A percentile compares a stretch with the other conserved stretches of the same genome.
These are phyloP conservation scores for Cystoisospora suis DNA, from an alignment of 169 alveolate species.

Conservation along the genomic window DNA sequence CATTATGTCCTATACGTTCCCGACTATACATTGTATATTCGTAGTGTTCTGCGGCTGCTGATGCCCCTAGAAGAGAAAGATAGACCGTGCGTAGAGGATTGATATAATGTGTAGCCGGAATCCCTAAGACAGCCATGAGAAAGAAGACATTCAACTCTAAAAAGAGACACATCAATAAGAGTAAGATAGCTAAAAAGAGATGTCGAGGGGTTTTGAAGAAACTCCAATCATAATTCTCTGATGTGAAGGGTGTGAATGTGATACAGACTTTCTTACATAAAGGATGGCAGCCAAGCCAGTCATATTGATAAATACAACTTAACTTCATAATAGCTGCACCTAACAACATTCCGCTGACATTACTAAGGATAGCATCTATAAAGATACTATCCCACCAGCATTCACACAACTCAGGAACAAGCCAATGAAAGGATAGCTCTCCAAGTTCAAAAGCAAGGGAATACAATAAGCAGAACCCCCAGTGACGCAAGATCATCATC, in stretches of 20 bases:
- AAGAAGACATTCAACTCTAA: conserved; percentile 67
- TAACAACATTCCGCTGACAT: conserved; percentile 65
- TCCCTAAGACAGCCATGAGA: conserved; percentile 60
- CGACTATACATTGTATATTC: conserved; percentile 53
- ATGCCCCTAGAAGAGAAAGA: conserved; percentile 51
- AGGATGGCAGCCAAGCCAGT: conserved; percentile 61
- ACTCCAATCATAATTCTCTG: conserved; percentile 60
- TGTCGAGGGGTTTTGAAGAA: conserved; percentile 61
- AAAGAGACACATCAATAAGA: conserved; percentile 38
- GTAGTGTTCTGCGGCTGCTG: conserved; percentile 68
- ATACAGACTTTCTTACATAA: conserved; percentile 36
- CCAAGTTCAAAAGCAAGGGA: conserved; percentile 53
- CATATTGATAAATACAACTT: conserved; percentile 19
- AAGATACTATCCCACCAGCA: conserved; percentile 73
- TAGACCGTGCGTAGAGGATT: conserved; percentile 45
- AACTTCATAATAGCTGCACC: conserved; percentile 43
- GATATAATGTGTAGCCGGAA: conserved; percentile 59
- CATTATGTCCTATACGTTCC: conserved; percentile 66
- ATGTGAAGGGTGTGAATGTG: conserved; percentile 62
- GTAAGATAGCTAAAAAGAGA: conserved; percentile 33
- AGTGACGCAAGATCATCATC: conserved; percentile 65
- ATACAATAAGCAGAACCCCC: conserved; percentile 55
- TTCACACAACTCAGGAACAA: conserved; percentile 70
- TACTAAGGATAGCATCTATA: conserved; percentile 56
- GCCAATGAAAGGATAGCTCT: conserved; percentile 69